A percentile compares a stretch with the other conserved stretches of the same genome.
phyloP scores from a whole-genome alignment of 345 rosid species.

The rapeseed (Brassica napus) region DNA sequence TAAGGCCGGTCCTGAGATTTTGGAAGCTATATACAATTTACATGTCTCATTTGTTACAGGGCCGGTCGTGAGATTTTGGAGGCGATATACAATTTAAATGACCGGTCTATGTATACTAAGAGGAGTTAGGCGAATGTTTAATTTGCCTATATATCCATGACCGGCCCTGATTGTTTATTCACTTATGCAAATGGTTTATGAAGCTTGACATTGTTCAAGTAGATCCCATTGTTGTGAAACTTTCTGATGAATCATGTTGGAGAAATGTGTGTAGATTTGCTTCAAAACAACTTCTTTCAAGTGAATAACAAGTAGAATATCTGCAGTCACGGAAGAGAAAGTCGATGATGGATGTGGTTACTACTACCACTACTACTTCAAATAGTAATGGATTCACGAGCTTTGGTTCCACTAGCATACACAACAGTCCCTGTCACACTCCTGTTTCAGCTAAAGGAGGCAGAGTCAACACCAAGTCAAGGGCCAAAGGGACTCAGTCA shows the following conservation, averaged over 20 bases:
- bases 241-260: not conserved
- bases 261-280: not conserved
- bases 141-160: no score
- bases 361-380: conserved; percentile 40
- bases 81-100: no score
- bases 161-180: not conserved
- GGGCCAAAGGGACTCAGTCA: conserved; percentile 59
- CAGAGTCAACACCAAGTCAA: conserved; percentile 57
- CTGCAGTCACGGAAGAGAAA: conserved; percentile 65
- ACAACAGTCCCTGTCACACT: conserved; percentile 60
- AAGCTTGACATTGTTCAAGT: not conserved
- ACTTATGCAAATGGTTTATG: not conserved
- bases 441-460: conserved; percentile 81
- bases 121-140: no score
- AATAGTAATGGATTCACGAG: conserved; percentile 42
- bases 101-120: no score
- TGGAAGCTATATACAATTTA: no score
- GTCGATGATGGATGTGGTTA: conserved; percentile 45
- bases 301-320: conserved; percentile 25
- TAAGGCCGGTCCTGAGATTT: no score
- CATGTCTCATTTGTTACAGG: no score
- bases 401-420: conserved; percentile 47
- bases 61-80: no score
- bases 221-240: not conserved
- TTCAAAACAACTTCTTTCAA: not conserved